Conservation (phyloP, 495 filamentous ascomycete genomes). For the Lasiosphaeria ovina region DNA sequence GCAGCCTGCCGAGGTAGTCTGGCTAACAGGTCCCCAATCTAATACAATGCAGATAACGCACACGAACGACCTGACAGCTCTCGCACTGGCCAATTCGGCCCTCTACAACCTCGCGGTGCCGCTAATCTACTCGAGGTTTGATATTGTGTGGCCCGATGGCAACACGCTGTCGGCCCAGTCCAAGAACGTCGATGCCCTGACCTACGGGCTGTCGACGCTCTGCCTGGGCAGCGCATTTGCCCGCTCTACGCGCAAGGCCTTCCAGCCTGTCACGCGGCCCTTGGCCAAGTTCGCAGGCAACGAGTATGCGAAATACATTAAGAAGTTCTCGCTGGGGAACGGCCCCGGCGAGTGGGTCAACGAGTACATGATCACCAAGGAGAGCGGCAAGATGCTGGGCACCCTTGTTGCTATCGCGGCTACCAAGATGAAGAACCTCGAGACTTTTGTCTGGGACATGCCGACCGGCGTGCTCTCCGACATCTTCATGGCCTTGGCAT, state of each 20-base stretch:
- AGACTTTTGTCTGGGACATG: conserved; percentile 96
- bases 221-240: conserved; percentile 77
- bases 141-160: conserved; percentile 90
- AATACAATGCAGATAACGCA: conserved; percentile 64
- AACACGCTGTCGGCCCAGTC: conserved; percentile 60
- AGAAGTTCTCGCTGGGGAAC: conserved; percentile 89
- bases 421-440: conserved; percentile 81
- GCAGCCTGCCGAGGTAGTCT: no score
- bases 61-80: conserved; percentile 81
- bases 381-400: conserved; percentile 90
- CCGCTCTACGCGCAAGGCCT: conserved; percentile 40
- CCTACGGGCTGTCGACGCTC: conserved; percentile 84
- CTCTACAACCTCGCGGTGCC: conserved; percentile 79
- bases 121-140: conserved; percentile 87
- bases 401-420: conserved; percentile 85
- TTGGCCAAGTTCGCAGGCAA: conserved; percentile 49
- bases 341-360: conserved; percentile 79
- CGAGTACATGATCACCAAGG: conserved; percentile 85
- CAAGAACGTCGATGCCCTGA: conserved; percentile 83
- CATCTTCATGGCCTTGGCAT: conserved; percentile 81
- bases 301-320: conserved; percentile 79
- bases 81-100: conserved; percentile 81
- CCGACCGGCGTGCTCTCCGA: conserved; percentile 85
- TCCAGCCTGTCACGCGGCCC: conserved; percentile 11
- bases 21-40: no score